A percentile compares a stretch with the other conserved stretches of the same genome.
These are phyloP conservation scores for Spathaspora boniae DNA, from an alignment of 805 yeast species.

Conservation along the genomic window DNA sequence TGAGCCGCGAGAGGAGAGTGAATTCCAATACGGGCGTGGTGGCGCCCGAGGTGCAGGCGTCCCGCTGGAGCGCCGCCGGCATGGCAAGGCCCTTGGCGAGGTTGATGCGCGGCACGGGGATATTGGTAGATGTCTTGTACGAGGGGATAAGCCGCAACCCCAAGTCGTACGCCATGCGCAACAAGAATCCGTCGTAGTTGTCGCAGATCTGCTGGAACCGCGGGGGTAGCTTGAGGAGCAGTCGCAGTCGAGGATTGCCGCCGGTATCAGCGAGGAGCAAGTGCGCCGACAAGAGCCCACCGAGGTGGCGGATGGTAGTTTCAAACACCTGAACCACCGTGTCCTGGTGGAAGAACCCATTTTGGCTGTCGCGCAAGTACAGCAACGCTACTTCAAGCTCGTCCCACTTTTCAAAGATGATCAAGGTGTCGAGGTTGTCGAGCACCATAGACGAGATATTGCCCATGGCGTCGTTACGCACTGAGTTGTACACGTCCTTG, in stretches of 20 bases:
- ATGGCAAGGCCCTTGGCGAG: slow-evolving; percentile 51
- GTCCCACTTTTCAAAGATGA: slow-evolving; percentile 63
- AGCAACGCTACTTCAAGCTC: slow-evolving; percentile 40
- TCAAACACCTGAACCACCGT: slow-evolving; percentile 87
- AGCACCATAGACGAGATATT: slow-evolving; percentile 75
- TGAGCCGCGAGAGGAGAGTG: slow-evolving; percentile 66
- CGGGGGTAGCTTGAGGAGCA: slow-evolving; percentile 15
- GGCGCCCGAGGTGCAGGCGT: slow-evolving; percentile 87
- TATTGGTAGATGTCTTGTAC: slow-evolving; percentile 56
- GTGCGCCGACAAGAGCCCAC: slow-evolving; percentile 79
- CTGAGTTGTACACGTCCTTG: slow-evolving; percentile 48
- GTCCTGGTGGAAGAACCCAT: slow-evolving; percentile 54
- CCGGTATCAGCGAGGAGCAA: slow-evolving; percentile 37
- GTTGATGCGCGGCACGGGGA: slow-evolving; percentile 82
- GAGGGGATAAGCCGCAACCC: slow-evolving; percentile 72
- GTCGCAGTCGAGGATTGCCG: slow-evolving; percentile 5
- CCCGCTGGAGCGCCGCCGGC: slow-evolving; percentile 45
- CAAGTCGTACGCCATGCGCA: slow-evolving; percentile 67
- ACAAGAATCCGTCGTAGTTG: slow-evolving; percentile 67
- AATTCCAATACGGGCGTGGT: slow-evolving; percentile 81
- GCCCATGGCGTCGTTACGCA: slow-evolving; percentile 80
- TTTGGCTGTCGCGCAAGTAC: slow-evolving; percentile 33
- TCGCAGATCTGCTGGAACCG: slow-evolving; percentile 19
- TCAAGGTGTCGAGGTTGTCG: slow-evolving; percentile 76
- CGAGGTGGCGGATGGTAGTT: slow-evolving; percentile 74